Conservation (phyloP, 176 grass and related monocot genomes). For the Pontederia paniculata region DNA sequence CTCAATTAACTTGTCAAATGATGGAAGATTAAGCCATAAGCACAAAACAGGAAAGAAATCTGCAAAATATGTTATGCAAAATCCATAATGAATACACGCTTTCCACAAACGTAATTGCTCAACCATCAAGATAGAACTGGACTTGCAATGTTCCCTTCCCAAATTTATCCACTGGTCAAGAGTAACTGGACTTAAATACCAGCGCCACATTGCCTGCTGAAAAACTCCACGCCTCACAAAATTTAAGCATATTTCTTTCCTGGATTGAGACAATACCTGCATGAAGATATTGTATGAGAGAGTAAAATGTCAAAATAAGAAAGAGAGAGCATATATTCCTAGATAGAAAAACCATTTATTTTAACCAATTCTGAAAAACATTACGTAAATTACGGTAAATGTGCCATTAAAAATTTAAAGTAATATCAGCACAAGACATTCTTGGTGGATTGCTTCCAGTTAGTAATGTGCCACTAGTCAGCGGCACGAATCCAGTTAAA, state of each 20-base stretch:
- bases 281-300: neutral
- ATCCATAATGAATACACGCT: conserved; percentile 68
- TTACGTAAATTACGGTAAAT: too few relatives aligned
- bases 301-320: neutral
- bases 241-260: conserved; percentile 66
- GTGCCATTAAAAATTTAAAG: too few relatives aligned
- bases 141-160: conserved; percentile 51
- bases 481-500: too few relatives aligned
- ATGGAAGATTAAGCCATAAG: conserved; percentile 54
- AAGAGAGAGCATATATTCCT: too few relatives aligned
- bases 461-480: too few relatives aligned
- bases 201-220: conserved; percentile 66
- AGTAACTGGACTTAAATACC: conserved; percentile 54
- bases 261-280: conserved; percentile 72
- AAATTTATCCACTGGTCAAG: conserved; percentile 62
- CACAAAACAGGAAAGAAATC: conserved; percentile 81
- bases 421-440: too few relatives aligned
- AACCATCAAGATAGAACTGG: conserved; percentile 61
- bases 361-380: too few relatives aligned
- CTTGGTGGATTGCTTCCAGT: too few relatives aligned
- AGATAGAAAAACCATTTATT: too few relatives aligned
- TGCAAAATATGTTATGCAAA: conserved; percentile 57
- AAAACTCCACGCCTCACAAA: conserved; percentile 76
- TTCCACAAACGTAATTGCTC: conserved; percentile 86
- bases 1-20: conserved; percentile 49